Evolutionary conservation across 1,139 yeast species (phyloP).

Genomic region (Kodamaea sp.): DNA sequence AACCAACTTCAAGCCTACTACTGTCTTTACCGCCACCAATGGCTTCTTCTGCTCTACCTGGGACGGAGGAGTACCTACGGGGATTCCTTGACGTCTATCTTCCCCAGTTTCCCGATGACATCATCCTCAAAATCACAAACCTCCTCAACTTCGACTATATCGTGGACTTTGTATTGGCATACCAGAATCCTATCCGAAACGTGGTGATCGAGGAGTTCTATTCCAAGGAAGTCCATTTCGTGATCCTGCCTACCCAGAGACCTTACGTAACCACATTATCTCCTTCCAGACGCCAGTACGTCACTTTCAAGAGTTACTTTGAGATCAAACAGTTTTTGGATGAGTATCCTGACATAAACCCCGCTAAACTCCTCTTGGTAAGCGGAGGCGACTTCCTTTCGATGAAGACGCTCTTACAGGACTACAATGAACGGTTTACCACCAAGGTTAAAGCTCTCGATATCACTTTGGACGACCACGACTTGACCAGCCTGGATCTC

Average conservation of each 20-base stretch:
- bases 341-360: constrained; percentile 29
- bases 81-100: constrained; percentile 16
- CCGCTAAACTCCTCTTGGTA: constrained; percentile 27
- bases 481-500: constrained; percentile 23
- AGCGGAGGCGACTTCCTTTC: constrained; percentile 37
- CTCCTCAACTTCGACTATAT: constrained; percentile 28
- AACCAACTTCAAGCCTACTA: too few relatives aligned
- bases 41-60: background rate
- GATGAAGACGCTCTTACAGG: constrained; percentile 24
- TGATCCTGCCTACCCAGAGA: constrained; percentile 32
- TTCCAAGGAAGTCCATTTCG: constrained; percentile 34
- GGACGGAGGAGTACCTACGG: constrained; percentile 3
- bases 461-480: constrained; percentile 29
- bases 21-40: too few relatives aligned
- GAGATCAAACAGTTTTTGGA: constrained; percentile 35
- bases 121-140: constrained; percentile 24
- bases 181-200: constrained; percentile 20
- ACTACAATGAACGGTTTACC: constrained; percentile 20
- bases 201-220: constrained; percentile 30
- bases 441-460: constrained; percentile 20
- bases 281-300: constrained; percentile 17
- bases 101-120: constrained; percentile 31
- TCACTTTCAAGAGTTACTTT: constrained; percentile 30
- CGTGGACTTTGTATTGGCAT: constrained; percentile 26
- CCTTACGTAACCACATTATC: constrained; percentile 27